phyloP scores from a whole-genome alignment of 2,329 filamentous ascomycete species.

The Trichoderma asperellum region DNA sequence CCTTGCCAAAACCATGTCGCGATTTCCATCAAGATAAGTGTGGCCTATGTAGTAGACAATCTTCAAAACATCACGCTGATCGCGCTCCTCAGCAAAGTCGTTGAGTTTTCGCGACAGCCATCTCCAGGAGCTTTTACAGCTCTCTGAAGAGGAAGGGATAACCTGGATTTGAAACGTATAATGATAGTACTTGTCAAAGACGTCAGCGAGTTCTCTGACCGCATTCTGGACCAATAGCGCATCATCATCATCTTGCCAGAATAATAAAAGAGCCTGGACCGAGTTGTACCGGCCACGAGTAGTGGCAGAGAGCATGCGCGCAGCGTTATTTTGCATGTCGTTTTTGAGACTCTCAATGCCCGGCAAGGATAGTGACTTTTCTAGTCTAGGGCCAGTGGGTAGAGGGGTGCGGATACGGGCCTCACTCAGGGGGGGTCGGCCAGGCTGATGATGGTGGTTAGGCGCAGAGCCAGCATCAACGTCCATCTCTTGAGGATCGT shows the following conservation, averaged over 20 bases:
- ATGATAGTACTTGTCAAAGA: constrained; percentile 57
- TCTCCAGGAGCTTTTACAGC: constrained; percentile 54
- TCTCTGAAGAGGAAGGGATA: constrained; percentile 55
- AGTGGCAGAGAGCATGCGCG: constrained; percentile 54
- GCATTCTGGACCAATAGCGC: constrained; percentile 45
- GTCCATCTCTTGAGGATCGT: constrained; percentile 60
- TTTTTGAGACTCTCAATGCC: constrained; percentile 56
- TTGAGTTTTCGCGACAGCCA: constrained; percentile 58
- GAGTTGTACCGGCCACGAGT: constrained; percentile 57
- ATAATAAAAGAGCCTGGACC: constrained; percentile 58
- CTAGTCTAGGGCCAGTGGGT: constrained; percentile 59
- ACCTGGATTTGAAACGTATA: constrained; percentile 53
- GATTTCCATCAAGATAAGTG: constrained; percentile 57
- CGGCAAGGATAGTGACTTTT: constrained; percentile 54
- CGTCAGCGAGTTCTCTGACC: constrained; percentile 53
- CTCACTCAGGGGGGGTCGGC: constrained; percentile 50
- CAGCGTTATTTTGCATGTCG: constrained; percentile 56
- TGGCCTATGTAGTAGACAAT: constrained; percentile 63
- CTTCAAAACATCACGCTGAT: constrained; percentile 61
- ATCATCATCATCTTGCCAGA: constrained; percentile 61
- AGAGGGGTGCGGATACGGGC: constrained; percentile 59
- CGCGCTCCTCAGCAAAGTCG: constrained; percentile 57
- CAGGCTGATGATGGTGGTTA: constrained; percentile 41
- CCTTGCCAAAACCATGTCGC: constrained; percentile 63
- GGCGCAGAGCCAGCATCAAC: constrained; percentile 47